Percentiles rank a stretch among this genome's conserved stretches.
Conservation (phyloP, 1,139 yeast species). For the Candida dubliniensis region DNA sequence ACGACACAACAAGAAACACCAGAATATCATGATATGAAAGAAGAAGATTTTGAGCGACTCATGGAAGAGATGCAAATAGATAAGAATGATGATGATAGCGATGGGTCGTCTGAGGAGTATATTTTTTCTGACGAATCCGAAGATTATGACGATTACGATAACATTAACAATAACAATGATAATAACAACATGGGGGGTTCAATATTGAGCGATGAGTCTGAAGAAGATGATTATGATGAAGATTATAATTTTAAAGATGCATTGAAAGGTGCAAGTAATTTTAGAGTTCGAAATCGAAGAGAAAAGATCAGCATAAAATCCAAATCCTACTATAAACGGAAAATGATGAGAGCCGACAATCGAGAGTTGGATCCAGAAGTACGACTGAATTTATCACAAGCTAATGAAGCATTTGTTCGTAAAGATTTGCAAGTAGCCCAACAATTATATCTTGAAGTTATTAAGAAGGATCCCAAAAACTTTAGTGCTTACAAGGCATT, state of each 20-base stretch:
- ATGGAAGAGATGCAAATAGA: constrained; percentile 16
- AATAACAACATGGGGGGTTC: constrained; percentile 5
- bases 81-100: constrained; percentile 11
- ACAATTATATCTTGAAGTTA: constrained; percentile 66
- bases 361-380: constrained; percentile 71
- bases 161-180: not conserved
- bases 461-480: constrained; percentile 73
- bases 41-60: constrained; percentile 15
- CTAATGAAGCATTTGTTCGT: constrained; percentile 76
- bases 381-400: constrained; percentile 60
- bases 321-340: constrained; percentile 31
- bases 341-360: constrained; percentile 37
- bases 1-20: not conserved
- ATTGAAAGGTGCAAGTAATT: constrained; percentile 61
- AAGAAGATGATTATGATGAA: constrained; percentile 42
- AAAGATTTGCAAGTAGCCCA: constrained; percentile 68
- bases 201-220: not conserved
- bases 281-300: constrained; percentile 48
- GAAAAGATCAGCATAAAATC: constrained; percentile 31
- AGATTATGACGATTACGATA: constrained; percentile 13
- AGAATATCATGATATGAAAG: constrained; percentile 2
- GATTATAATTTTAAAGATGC: constrained; percentile 58
- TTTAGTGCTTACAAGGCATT: constrained; percentile 81
- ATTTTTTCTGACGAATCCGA: constrained; percentile 5
- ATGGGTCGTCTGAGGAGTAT: constrained; percentile 12